A percentile compares a stretch with the other conserved stretches of the same genome.
Conservation (phyloP, 169 alveolate genomes). For the Cryptosporidium felis region DNA sequence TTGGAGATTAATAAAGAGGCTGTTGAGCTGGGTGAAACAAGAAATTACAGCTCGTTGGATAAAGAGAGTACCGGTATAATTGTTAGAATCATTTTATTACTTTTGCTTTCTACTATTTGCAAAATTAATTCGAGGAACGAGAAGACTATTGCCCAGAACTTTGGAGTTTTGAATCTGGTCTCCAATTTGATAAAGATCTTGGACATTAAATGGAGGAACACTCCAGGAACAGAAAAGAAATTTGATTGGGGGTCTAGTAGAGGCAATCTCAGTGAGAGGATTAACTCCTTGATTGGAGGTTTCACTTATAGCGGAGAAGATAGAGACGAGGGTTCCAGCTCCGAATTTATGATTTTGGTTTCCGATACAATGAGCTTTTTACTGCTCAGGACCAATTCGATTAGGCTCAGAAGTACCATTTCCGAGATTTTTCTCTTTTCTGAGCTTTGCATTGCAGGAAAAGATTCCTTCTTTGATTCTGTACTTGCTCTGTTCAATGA, state of each 20-base stretch:
- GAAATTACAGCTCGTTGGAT: no score
- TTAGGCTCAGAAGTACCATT: slow-evolving; percentile 13
- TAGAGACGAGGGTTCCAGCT: background rate
- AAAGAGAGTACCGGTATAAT: no score
- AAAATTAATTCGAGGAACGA: slow-evolving; percentile 2
- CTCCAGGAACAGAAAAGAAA: no score
- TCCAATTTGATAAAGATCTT: background rate
- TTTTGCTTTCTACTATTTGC: slow-evolving; percentile 2
- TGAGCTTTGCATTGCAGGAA: slow-evolving; percentile 11
- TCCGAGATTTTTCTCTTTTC: slow-evolving; percentile 38
- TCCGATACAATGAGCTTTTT: slow-evolving; percentile 33
- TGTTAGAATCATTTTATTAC: background rate
- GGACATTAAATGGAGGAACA: no score
- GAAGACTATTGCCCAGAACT: background rate
- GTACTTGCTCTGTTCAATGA: background rate
- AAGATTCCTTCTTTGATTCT: background rate
- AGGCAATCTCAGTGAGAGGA: background rate
- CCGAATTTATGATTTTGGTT: background rate
- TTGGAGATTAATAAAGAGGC: background rate
- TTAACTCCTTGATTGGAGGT: background rate
- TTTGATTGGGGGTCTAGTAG: background rate
- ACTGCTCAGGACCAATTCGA: background rate
- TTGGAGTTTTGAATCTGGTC: background rate
- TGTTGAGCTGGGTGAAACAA: background rate
- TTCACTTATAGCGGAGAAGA: background rate